Evolutionary conservation across 2,329 filamentous ascomycete species (phyloP).

Genomic region (Ascocoryne sarcoides): DNA sequence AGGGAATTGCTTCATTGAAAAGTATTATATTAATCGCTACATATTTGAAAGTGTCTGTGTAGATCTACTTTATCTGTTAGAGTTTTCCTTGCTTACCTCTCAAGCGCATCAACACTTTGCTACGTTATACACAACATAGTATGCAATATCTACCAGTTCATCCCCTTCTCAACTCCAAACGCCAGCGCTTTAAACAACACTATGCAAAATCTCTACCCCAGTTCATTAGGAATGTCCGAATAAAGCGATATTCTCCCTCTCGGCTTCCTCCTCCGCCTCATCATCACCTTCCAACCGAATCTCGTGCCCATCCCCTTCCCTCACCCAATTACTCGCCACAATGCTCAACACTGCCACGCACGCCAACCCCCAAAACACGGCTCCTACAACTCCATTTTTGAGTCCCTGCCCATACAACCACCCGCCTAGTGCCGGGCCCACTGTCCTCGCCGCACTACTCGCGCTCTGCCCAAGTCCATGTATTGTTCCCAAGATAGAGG

Average conservation of each 20-base stretch:
- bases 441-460: constrained; percentile 47
- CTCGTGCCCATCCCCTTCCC: constrained; percentile 56
- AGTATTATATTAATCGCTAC: no score
- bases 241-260: constrained; percentile 15
- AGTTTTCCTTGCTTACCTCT: no score
- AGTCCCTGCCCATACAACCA: constrained; percentile 52
- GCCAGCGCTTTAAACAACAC: no score
- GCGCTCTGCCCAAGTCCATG: constrained; percentile 50
- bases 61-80: no score
- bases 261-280: constrained; percentile 31
- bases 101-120: no score
- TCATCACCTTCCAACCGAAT: constrained; percentile 55
- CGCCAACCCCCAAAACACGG: constrained; percentile 35
- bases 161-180: no score
- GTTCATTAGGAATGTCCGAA: neutral
- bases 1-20: no score
- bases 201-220: no score
- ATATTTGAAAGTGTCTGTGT: no score
- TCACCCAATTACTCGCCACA: constrained; percentile 45
- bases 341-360: constrained; percentile 42
- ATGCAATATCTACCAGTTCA: no score
- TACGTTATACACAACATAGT: no score
- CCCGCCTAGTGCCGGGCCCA: constrained; percentile 53
- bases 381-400: constrained; percentile 45
- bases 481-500: constrained; percentile 48